A percentile compares a stretch with the other conserved stretches of the same genome.
phyloP scores from a whole-genome alignment of 2,329 filamentous ascomycete species.

The Ustulina deusta region DNA sequence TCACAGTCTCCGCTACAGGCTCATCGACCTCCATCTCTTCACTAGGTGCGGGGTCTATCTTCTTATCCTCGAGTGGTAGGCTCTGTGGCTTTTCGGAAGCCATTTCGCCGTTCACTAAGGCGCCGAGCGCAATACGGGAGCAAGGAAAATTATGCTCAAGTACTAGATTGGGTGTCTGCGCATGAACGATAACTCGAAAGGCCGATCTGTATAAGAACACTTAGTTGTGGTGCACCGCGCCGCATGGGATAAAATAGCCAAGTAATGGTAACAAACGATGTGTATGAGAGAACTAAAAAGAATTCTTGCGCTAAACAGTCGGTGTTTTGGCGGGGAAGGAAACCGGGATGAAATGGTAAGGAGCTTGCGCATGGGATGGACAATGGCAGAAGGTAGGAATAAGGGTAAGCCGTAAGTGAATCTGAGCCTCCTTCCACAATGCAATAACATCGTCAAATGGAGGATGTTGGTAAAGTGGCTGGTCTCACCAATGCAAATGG shows the following conservation, averaged over 20 bases:
- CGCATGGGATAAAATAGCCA: not conserved
- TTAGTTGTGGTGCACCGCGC: constrained; percentile 4
- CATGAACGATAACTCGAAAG: constrained; percentile 30
- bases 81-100: constrained; percentile 50
- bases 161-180: constrained; percentile 7
- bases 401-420: not conserved
- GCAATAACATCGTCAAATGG: constrained; percentile 8
- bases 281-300: not conserved
- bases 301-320: not conserved
- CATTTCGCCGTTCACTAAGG: constrained; percentile 49
- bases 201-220: not conserved
- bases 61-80: constrained; percentile 44
- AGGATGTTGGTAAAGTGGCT: constrained; percentile 22
- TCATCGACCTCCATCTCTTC: constrained; percentile 64
- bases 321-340: not conserved
- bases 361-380: not conserved
- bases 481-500: constrained; percentile 37
- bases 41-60: constrained; percentile 29
- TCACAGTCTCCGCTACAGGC: constrained; percentile 55
- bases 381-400: not conserved
- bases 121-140: constrained; percentile 27
- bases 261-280: not conserved
- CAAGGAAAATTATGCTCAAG: constrained; percentile 21
- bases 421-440: constrained; percentile 16
- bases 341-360: not conserved